phyloP scores from a whole-genome alignment of 2,329 filamentous ascomycete genomes.

The Colletotrichum tamarilloi region DNA sequence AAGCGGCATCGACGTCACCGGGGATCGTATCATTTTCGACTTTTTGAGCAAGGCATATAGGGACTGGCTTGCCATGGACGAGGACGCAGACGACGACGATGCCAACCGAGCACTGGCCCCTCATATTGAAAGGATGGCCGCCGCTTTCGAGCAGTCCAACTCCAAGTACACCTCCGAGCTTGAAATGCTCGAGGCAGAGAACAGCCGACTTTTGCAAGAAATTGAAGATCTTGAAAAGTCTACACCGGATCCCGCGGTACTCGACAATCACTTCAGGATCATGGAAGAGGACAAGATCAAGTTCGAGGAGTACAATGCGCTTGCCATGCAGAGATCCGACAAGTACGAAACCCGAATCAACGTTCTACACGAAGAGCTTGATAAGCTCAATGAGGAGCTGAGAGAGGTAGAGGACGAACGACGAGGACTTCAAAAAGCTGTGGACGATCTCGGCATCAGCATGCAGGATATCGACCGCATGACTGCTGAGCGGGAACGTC shows the following conservation, averaged over 20 bases:
- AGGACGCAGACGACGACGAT: constrained; percentile 87
- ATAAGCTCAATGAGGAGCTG: constrained; percentile 80
- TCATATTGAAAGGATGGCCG: constrained; percentile 88
- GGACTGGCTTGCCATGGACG: constrained; percentile 93
- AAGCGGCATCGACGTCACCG: constrained; percentile 85
- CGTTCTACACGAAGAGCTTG: constrained; percentile 87
- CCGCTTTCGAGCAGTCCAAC: constrained; percentile 87
- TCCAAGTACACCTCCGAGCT: constrained; percentile 87
- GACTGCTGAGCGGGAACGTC: constrained; percentile 92
- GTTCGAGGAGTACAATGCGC: constrained; percentile 93
- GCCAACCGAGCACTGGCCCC: constrained; percentile 82
- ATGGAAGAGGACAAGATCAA: constrained; percentile 95
- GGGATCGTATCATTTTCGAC: constrained; percentile 93
- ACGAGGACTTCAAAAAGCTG: constrained; percentile 80
- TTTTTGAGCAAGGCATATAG: constrained; percentile 91
- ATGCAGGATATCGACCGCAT: constrained; percentile 99
- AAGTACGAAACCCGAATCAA: constrained; percentile 87
- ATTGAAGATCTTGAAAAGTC: constrained; percentile 91
- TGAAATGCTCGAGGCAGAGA: constrained; percentile 86
- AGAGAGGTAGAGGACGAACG: constrained; percentile 86
- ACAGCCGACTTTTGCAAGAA: constrained; percentile 82
- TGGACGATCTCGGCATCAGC: constrained; percentile 93
- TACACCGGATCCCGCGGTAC: constrained; percentile 82
- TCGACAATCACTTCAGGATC: constrained; percentile 92
- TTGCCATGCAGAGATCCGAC: constrained; percentile 85